phyloP scores from a whole-genome alignment of 768 basidiomycete genomes.

The Termitomyces sp. region DNA sequence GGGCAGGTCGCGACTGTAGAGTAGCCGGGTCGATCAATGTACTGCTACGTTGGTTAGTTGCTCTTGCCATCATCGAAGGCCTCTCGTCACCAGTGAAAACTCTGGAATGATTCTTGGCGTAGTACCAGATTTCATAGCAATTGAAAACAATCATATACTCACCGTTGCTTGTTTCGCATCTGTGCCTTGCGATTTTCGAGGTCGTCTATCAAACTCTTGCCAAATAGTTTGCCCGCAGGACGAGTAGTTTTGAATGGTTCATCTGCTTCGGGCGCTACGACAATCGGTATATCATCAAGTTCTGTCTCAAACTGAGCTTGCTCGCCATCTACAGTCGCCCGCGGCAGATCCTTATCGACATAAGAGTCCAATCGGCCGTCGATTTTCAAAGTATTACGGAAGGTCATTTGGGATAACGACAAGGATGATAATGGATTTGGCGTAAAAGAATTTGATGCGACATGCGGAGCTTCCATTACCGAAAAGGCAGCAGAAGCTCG shows the following conservation, averaged over 20 bases:
- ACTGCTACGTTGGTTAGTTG: slow-evolving; percentile 43
- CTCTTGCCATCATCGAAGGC: slow-evolving; percentile 90
- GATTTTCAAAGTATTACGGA: slow-evolving; percentile 72
- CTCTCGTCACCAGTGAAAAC: slow-evolving; percentile 85
- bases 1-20: slow-evolving; percentile 42
- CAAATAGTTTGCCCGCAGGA: slow-evolving; percentile 80
- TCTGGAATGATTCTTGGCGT: slow-evolving; percentile 31
- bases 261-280: slow-evolving; percentile 16
- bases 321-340: slow-evolving; percentile 75
- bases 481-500: slow-evolving; percentile 35
- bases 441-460: slow-evolving; percentile 63
- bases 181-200: slow-evolving; percentile 77
- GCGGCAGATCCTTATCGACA: slow-evolving; percentile 54
- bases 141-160: slow-evolving; percentile 13
- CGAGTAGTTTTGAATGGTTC: slow-evolving; percentile 34
- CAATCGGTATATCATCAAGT: slow-evolving; percentile 27
- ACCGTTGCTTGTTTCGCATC: slow-evolving; percentile 84
- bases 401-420: slow-evolving; percentile 76
- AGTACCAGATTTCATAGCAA: neutral
- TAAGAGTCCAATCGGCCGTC: slow-evolving; percentile 63
- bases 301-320: slow-evolving; percentile 48
- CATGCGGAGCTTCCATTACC: slow-evolving; percentile 27
- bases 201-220: slow-evolving; percentile 87
- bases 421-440: slow-evolving; percentile 74
- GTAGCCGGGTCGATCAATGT: slow-evolving; percentile 72